Evolutionary conservation across 441 rosid species (phyloP).

Genomic region (Lepidium campestre): DNA sequence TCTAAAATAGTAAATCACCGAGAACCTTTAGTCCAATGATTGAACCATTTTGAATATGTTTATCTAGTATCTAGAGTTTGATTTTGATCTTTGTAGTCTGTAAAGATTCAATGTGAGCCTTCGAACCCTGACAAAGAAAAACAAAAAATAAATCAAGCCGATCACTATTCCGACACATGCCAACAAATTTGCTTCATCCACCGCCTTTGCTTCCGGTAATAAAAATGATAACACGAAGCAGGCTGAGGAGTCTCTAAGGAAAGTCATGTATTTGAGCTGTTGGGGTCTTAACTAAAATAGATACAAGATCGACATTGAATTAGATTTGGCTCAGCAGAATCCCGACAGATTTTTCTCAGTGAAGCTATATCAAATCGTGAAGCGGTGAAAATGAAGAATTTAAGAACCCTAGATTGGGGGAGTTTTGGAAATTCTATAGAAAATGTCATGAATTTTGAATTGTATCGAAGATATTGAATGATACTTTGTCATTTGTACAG

Average conservation of each 20-base stretch:
- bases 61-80: too few species aligned
- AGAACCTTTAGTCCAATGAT: too few species aligned
- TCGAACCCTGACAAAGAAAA: too few species aligned
- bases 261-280: constrained; percentile 51
- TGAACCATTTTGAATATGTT: too few species aligned
- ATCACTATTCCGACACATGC: too few species aligned
- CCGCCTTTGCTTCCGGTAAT: background rate
- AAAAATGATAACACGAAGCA: background rate
- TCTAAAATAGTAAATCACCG: too few species aligned
- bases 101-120: too few species aligned
- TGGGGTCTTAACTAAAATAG: constrained; percentile 33
- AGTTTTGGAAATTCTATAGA: too few species aligned
- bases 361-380: background rate
- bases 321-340: background rate
- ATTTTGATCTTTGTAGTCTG: too few species aligned
- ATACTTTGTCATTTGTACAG: too few species aligned
- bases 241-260: constrained; percentile 42
- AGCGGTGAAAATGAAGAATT: background rate
- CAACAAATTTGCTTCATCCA: constrained; percentile 22
- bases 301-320: background rate
- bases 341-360: background rate
- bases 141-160: too few species aligned
- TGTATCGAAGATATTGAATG: background rate
- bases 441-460: background rate
- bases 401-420: background rate